Conservation (phyloP, 257 asterid species). For the Rauvolfia tetraphylla region DNA sequence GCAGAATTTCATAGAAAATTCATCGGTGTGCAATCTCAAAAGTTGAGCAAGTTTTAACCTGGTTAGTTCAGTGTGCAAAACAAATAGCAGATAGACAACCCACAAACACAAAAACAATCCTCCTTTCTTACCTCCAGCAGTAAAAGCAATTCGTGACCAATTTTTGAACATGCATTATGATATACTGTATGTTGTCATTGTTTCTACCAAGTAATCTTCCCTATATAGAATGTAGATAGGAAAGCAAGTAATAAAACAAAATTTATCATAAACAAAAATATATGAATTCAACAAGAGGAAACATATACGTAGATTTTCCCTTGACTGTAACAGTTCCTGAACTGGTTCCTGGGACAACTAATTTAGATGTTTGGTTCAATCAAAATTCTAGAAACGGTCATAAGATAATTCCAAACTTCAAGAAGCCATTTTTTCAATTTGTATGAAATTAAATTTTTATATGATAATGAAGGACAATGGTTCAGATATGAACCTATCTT, state of each 20-base stretch:
- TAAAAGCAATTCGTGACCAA: neutral
- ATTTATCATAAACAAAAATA: neutral
- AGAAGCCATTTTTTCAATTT: neutral
- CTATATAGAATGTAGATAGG: neutral
- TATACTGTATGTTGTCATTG: neutral
- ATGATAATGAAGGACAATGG: neutral
- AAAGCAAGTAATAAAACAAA: neutral
- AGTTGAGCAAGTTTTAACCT: neutral
- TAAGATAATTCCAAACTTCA: neutral
- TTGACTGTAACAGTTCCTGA: neutral
- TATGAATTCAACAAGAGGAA: neutral
- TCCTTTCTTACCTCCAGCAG: neutral
- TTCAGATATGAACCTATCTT: neutral
- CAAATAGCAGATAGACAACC: neutral
- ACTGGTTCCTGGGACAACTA: neutral
- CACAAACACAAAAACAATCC: neutral
- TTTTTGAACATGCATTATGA: neutral
- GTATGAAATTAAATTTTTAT: neutral
- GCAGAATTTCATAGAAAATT: neutral
- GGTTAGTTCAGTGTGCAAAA: neutral
- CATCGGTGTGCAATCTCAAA: neutral
- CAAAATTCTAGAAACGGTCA: neutral
- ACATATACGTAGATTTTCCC: neutral
- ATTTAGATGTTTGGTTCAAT: neutral
- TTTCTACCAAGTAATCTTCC: constrained; percentile 8